Evolutionary conservation across 83 land plant species (phyloP), one percentile per base, ranked within the genome.

Genomic region (Thuja plicata): DNA sequence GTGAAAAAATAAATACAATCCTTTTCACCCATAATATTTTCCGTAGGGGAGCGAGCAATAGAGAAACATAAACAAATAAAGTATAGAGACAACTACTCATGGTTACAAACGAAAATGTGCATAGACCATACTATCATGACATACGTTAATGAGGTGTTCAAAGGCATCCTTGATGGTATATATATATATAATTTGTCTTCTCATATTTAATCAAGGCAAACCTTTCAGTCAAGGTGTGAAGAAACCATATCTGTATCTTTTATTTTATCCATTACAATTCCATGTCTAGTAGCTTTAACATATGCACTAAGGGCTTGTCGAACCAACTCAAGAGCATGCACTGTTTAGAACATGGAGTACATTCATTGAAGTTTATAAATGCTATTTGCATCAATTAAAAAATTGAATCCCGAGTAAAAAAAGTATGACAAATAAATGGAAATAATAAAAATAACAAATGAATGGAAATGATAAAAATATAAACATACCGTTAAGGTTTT

Each of bases 211-310:
- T 99, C 99, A 76, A 99, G 97, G 30, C 98, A 93, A 57, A 97
- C 96, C 90, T 99, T 99, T 78, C 96, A 96, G 41, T 99, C 99
- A 52, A 99, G 88, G 21, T 97, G 94, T 60, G 88, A 93, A 9
- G 96, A 88, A 34, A 99, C 99, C 98, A 97, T 93, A 89, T 99
- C 99, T 90, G 96, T 97, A 79, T 99, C 99, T 87, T 99, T 99
- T 89, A 97, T 99, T 88, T 99, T 99, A 92, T 99, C 99, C 99
- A 96, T 94, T 81, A 99, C 94, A 89, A 96, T 96, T 79, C 90
- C 89, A 79, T 97, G 96, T n/a, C 99, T 99, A 86, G 97, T 93
- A 50, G 95, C 92, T 84, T 96, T 94, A 21, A 99, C 96, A 87
- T 99, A 99, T 40, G 92, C 83, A 88, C 95, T 94, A n/a, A 99